phyloP scores from a whole-genome alignment of 225 moss, liverwort and hornwort genomes.

The Thuidium tamariscinum region DNA sequence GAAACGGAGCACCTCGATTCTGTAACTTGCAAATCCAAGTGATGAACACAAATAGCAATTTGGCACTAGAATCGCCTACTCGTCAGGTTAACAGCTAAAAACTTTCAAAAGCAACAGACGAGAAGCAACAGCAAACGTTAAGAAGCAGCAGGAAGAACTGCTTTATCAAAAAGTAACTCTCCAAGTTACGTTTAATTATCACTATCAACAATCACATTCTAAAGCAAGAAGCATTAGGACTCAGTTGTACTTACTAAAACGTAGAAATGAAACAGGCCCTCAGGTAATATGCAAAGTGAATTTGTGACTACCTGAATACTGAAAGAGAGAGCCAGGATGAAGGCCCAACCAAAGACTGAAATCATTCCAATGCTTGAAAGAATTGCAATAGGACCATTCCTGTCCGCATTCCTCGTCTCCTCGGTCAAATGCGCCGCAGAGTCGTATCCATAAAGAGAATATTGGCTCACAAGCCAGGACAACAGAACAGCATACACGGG shows the following conservation, averaged over 20 bases:
- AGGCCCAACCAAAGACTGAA: constrained; percentile 67
- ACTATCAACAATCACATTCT: not conserved
- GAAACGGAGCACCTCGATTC: not conserved
- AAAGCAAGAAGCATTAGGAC: not conserved
- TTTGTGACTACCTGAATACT: constrained; percentile 61
- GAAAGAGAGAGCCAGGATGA: constrained; percentile 66
- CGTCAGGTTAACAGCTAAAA: not conserved
- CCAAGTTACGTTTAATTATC: not conserved
- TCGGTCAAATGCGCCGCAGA: constrained; percentile 87
- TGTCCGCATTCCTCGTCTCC: constrained; percentile 69
- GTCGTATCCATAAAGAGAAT: constrained; percentile 77
- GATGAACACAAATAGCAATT: not conserved
- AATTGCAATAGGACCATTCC: constrained; percentile 83
- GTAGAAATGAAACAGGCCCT: not conserved
- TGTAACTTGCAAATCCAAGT: not conserved
- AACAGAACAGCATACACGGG: constrained; percentile 59
- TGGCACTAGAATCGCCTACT: not conserved
- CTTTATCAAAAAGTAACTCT: not conserved
- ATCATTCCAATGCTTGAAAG: constrained; percentile 81
- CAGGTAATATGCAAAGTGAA: not conserved
- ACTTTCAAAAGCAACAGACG: not conserved
- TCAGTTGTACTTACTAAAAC: not conserved
- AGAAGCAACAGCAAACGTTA: not conserved
- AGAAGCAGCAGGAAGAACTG: not conserved
- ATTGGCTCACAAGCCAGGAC: constrained; percentile 83